Evolutionary conservation across 2,329 filamentous ascomycete genomes (phyloP), one percentile per base, ranked within the genome.

Genomic region (Exophiala xenobiotica): DNA sequence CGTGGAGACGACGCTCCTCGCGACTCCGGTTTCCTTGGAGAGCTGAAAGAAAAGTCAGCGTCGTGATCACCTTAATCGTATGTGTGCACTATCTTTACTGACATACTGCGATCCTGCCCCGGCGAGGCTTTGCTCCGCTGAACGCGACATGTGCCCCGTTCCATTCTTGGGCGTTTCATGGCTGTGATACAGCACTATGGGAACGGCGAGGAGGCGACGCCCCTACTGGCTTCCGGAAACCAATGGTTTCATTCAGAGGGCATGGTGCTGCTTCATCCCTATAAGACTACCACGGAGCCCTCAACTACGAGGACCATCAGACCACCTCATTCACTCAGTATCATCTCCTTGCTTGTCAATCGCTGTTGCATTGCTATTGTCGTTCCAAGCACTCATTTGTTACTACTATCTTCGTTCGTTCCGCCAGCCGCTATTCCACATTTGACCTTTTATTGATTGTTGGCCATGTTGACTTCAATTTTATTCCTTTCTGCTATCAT

Each of bases 401-500:
- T 27, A 27, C 12, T 35, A 14, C 9, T 35, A 14, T 49, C n/a
- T 4, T 31, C 27, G 26, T 23, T 33, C 9, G 29, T 49, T 33
- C 8, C 16, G 23, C 37, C 22, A 41, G 8, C 23, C 46, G 11
- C 37, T 45, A 45, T 35, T 45, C 22, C 40, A 20, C 22, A 38
- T 43, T 19, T 22, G n/a, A 35, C 37, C 18, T 44, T 18, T 20
- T 27, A 23, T 31, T 41, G 8, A 29, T 39, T 11, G 22, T 39
- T 23, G 11, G 23, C 41, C 37, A 44, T 53, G 46, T 33, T 47
- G 29, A 43, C 39, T 19, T 49, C 48, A 3, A 43, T 52, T 26
- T 8, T 55, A 20, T 40, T 52, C 35, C 29, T 55, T 37, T 51
- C 44, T 23, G 44, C 48, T 23, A 33, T 56, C 45, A 26, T 56